Evolutionary conservation across 2,329 filamentous ascomycete genomes (phyloP).

Genomic region (Peltaster fructicola): DNA sequence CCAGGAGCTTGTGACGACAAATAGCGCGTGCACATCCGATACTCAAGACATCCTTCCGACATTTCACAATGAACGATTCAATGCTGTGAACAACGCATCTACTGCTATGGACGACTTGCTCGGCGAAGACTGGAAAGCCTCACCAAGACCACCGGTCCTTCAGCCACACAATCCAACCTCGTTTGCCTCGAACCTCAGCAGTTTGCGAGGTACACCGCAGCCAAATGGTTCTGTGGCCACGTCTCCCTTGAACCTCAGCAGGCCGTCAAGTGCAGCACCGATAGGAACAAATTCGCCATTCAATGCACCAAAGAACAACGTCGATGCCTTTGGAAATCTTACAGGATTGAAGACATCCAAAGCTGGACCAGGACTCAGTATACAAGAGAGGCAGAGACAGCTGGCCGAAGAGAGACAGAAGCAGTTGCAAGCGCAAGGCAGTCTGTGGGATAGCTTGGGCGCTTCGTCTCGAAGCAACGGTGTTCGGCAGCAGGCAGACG

Average conservation of each 20-base stretch:
- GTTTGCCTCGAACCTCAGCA: conserved; percentile 15
- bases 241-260: conserved; percentile 14
- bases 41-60: too few species aligned
- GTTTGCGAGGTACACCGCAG: conserved; percentile 21
- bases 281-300: conserved; percentile 29
- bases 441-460: conserved; percentile 58
- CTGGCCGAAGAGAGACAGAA: conserved; percentile 61
- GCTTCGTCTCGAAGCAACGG: conserved; percentile 2
- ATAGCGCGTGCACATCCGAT: too few species aligned
- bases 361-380: conserved; percentile 48
- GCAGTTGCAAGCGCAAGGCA: conserved; percentile 57
- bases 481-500: conserved; percentile 10
- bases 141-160: conserved; percentile 11
- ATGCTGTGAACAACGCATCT: conserved; percentile 2
- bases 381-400: conserved; percentile 47
- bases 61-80: too few species aligned
- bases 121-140: conserved; percentile 29
- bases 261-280: conserved; percentile 23
- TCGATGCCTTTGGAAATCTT: conserved; percentile 64
- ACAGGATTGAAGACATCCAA: conserved; percentile 46
- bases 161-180: conserved; percentile 11
- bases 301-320: conserved; percentile 34
- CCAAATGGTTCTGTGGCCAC: conserved; percentile 20
- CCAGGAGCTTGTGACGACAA: too few species aligned
- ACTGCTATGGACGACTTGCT: conserved; percentile 35